Percentiles rank a stretch among this genome's conserved stretches.
These are phyloP conservation scores for Hypholoma fasciculare DNA, from an alignment of 768 basidiomycete species.

Conservation along the genomic window DNA sequence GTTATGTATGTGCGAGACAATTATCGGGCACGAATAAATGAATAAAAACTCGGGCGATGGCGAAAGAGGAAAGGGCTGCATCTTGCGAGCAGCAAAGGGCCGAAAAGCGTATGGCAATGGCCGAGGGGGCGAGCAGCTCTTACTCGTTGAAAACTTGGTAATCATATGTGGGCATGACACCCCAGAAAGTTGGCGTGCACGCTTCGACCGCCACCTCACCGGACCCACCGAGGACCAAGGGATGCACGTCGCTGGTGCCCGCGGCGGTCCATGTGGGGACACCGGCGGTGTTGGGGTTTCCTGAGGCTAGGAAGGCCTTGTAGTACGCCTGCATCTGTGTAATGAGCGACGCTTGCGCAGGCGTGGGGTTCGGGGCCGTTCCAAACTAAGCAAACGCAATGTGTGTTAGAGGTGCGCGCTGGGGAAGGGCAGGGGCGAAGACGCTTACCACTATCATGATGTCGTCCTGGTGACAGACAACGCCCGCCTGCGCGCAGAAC, in stretches of 20 bases:
- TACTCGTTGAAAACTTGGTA: slow-evolving; percentile 64
- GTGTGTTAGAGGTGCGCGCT: background rate
- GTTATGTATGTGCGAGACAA: slow-evolving; percentile 2
- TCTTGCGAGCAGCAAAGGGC: background rate
- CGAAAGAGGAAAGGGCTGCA: background rate
- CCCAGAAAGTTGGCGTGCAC: slow-evolving; percentile 72
- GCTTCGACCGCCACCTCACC: slow-evolving; percentile 54
- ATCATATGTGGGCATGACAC: slow-evolving; percentile 60
- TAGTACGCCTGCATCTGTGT: slow-evolving; percentile 72
- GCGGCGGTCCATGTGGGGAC: slow-evolving; percentile 56
- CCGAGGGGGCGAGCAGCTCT: background rate
- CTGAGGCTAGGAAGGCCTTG: slow-evolving; percentile 60
- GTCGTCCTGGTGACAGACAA: slow-evolving; percentile 82
- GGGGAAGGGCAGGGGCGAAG: slow-evolving; percentile 1
- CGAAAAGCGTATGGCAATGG: too few relatives aligned
- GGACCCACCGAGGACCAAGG: slow-evolving; percentile 61
- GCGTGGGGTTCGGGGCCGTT: slow-evolving; percentile 53
- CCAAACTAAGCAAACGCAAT: slow-evolving; percentile 40
- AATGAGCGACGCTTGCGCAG: slow-evolving; percentile 57
- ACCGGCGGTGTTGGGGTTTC: slow-evolving; percentile 59
- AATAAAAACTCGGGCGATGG: background rate
- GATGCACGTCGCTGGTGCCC: slow-evolving; percentile 49
- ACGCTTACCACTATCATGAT: slow-evolving; percentile 71
- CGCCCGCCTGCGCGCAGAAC: slow-evolving; percentile 55
- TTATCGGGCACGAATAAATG: background rate